Percentiles rank a stretch among this genome's conserved stretches.
phyloP scores from a whole-genome alignment of 1,139 yeast species.

The Eremothecium cymbalariae region DNA sequence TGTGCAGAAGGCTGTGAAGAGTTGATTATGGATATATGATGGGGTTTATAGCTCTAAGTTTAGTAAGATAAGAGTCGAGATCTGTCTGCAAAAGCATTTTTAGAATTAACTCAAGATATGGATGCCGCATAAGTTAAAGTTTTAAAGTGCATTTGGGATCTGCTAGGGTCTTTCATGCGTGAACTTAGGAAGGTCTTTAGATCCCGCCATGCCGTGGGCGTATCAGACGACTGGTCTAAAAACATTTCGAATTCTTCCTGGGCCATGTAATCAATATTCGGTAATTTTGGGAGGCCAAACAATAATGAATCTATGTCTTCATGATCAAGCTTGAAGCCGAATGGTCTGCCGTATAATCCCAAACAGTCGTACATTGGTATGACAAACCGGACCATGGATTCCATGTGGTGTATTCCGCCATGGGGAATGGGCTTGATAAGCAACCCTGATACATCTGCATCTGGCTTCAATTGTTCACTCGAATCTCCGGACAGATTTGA shows the following conservation, averaged over 20 bases:
- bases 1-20: no score
- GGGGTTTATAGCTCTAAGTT: no score
- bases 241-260: constrained; percentile 13
- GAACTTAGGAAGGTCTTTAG: neutral
- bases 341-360: constrained; percentile 28
- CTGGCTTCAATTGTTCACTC: no score
- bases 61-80: no score
- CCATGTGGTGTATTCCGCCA: constrained; percentile 25
- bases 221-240: neutral
- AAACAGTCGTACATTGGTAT: constrained; percentile 27
- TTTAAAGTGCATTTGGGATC: neutral
- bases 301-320: constrained; percentile 22
- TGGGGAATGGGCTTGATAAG: constrained; percentile 29
- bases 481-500: no score
- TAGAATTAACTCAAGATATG: no score
- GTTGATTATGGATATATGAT: no score
- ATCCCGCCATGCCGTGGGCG: neutral
- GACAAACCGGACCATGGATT: constrained; percentile 24
- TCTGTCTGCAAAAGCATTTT: no score
- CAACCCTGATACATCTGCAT: constrained; percentile 10
- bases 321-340: constrained; percentile 20
- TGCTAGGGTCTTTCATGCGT: neutral
- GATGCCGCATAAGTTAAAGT: no score
- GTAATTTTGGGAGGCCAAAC: constrained; percentile 28
- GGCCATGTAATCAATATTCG: constrained; percentile 23